These are phyloP conservation scores for Aspergillus sclerotialis DNA, from an alignment of 2,329 filamentous ascomycete genomes.

Conservation along the genomic window DNA sequence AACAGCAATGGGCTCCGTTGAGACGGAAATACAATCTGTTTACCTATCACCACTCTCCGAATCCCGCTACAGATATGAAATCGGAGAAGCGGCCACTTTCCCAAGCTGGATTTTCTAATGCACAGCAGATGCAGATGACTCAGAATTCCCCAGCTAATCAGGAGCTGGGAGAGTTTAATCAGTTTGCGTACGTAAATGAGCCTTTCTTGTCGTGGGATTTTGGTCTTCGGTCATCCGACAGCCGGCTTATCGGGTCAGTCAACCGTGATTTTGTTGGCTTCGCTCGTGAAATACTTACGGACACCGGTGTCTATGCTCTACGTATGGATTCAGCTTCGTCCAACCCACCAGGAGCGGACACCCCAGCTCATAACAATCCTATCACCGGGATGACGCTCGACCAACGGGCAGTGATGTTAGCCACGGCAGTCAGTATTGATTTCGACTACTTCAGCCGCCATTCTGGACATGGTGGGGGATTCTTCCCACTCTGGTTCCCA, in stretches of 20 bases:
- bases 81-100: constrained; percentile 36
- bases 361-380: constrained; percentile 12
- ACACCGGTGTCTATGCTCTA: constrained; percentile 58
- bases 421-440: constrained; percentile 58
- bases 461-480: constrained; percentile 41
- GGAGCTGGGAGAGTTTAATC: constrained; percentile 43
- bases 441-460: constrained; percentile 63
- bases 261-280: constrained; percentile 59
- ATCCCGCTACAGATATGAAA: constrained; percentile 26
- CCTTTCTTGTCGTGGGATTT: constrained; percentile 61
- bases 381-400: constrained; percentile 55
- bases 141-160: constrained; percentile 12
- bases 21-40: constrained; percentile 60
- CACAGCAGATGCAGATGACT: constrained; percentile 41
- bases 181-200: constrained; percentile 58
- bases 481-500: constrained; percentile 49
- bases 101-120: constrained; percentile 42
- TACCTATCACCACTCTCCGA: constrained; percentile 44
- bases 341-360: constrained; percentile 28
- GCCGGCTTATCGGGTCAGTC: constrained; percentile 51
- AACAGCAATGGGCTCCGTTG: constrained; percentile 57
- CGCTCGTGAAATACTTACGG: constrained; percentile 58
- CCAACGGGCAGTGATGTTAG: constrained; percentile 59
- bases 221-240: constrained; percentile 46
- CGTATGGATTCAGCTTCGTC: constrained; percentile 56